Evolutionary conservation across 257 asterid species (phyloP), one percentile per base, ranked within the genome.

Genomic region (Lavandula angustifolia): DNA sequence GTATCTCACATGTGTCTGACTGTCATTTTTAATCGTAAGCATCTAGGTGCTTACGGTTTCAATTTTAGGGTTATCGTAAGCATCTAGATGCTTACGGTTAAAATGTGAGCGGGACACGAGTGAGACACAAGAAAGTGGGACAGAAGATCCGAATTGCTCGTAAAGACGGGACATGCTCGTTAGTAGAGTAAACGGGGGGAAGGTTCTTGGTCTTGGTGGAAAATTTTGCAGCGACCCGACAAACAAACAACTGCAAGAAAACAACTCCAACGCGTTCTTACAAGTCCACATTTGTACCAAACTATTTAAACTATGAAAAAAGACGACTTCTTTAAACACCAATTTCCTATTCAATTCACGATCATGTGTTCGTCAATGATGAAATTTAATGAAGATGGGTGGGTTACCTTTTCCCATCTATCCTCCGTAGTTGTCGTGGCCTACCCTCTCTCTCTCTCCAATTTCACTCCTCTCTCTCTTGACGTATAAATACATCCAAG

Each of bases 361-460:
- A 14, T 35, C 1, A 57, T 37, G 27, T 6, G 6, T 6, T 33
- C 1, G n/a, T 6, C 29, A 56, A 43, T 33, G 66, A 46, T 5
- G 51, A 50, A 7, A 37, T 9, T 37, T 46, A 43, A 31, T 43
- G 59, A n/a, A n/a, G n/a, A 34, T 4, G 35, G 44, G 10, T 29
- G 54, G 37, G 5, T 27, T 61, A 8, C 27, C 44, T 13, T 16
- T 57, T 11, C 11, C 29, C 51, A 1, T 35, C 48, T 35, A 13
- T 66, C 10, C 62, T 12, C 78, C 62, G 13, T 48, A 29, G 56
- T 68, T 67, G 78, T 62, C 67, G 55, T 68, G 62, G 32, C 63
- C 70, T 12, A 16, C 51, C 55, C 62, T 6, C 27, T 42, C 52
- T 43, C 42, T 4, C 51, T 46, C 44, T 32, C 50, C 51, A 40